Evolutionary conservation across 352 stramenopile species (phyloP).

Genomic region (Globisporangium parvum): DNA sequence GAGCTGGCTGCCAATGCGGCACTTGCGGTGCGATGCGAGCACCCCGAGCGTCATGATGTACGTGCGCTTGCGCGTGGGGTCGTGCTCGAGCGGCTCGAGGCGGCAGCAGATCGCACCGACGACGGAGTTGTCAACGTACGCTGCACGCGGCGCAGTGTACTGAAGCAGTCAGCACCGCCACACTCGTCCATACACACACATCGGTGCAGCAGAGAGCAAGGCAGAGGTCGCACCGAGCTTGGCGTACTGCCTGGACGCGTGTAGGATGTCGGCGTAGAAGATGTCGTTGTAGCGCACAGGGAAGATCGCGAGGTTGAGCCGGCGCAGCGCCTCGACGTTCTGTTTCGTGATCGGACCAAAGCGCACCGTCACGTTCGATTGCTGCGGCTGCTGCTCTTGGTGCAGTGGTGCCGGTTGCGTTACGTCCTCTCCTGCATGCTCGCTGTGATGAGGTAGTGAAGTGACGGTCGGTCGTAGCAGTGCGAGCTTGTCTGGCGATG

Average conservation of each 20-base stretch:
- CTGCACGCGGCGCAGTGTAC: slow-evolving; percentile 14
- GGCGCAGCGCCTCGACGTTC: slow-evolving; percentile 76
- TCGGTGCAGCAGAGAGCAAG: too few relatives aligned
- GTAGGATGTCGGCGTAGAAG: slow-evolving; percentile 91
- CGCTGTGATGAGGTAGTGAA: neutral
- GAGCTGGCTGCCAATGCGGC: slow-evolving; percentile 31
- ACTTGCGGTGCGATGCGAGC: slow-evolving; percentile 81
- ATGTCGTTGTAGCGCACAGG: slow-evolving; percentile 89
- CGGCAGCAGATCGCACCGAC: slow-evolving; percentile 89
- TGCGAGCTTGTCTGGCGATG: slow-evolving; percentile 2
- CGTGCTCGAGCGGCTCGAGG: slow-evolving; percentile 42
- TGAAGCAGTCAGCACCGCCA: neutral
- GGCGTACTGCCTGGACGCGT: slow-evolving; percentile 39
- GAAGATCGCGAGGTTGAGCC: slow-evolving; percentile 89
- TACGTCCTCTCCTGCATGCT: neutral
- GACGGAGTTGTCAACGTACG: slow-evolving; percentile 74
- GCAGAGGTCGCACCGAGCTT: slow-evolving; percentile 30
- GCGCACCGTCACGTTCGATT: slow-evolving; percentile 19
- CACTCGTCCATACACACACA: too few relatives aligned
- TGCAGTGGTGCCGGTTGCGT: neutral
- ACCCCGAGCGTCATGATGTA: slow-evolving; percentile 96
- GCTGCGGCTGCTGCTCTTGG: too few relatives aligned
- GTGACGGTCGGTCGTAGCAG: slow-evolving; percentile 2
- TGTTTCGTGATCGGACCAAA: slow-evolving; percentile 48
- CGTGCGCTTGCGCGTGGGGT: slow-evolving; percentile 31